Evolutionary conservation across 257 asterid species (phyloP), one percentile per base, ranked within the genome.

Genomic region (Galeopsis tetrahit): DNA sequence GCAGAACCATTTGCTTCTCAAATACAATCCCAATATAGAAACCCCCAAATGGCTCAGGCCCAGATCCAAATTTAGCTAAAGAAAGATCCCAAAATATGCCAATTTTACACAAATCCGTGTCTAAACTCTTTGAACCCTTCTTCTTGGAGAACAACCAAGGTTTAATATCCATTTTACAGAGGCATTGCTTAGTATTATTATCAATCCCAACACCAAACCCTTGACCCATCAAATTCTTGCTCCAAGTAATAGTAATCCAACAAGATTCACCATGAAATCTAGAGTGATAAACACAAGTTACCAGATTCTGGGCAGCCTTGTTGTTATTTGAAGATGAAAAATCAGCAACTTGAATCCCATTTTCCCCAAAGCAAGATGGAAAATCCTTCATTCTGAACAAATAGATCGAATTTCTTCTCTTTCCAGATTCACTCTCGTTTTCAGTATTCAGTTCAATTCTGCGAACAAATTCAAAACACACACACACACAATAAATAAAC

Each of bases 321-420:
- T 42, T 65, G 5, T 8, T 38, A 66, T 33, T 79, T 40, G 86
- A 72, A 62, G 74, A 75, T 21, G 82, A 69, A 38, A 68, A 61
- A 56, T 80, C 83, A 31, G 85, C 87, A 51, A 83, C 83, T 69
- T 80, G 83, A 68, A 83, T 85, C 28, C 83, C 85, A 69, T 78
- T 83, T 69, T 83, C 87, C 70, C 87, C 87, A 55, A 80, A 83
- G 63, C 85, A 83, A 72, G 87, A 77, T 0, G 86, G 86, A 32
- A 83, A 83, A 72, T 83, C 87, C 81, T 70, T 83, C 87, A 83
- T 83, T 10, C 14, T 48, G 10, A 31, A 34, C 48, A 74, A 51
- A 28, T 28, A 6, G 21, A 48, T 68, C 33, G 63, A 57, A 5
- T 13, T 46, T 68, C 43, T 64, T 17, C 32, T 7, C 46, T 35